These are phyloP conservation scores for Volvox africanus DNA, from an alignment of 139 green algal species.

Conservation along the genomic window DNA sequence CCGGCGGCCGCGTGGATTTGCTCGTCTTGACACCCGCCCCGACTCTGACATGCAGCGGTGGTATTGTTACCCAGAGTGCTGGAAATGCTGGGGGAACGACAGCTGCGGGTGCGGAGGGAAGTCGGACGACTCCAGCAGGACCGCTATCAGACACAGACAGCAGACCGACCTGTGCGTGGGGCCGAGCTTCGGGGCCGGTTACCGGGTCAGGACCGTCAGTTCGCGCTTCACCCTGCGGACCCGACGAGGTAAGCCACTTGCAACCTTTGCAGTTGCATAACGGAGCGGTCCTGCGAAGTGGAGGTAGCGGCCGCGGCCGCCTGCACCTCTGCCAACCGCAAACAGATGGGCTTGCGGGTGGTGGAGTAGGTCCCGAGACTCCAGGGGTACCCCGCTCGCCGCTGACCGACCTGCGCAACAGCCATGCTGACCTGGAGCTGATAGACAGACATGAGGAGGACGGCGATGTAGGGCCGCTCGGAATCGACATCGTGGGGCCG, in stretches of 20 bases:
- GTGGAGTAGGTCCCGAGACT: background rate
- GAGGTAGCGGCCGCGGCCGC: background rate
- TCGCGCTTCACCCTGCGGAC: too few relatives aligned
- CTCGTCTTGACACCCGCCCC: background rate
- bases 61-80: too few relatives aligned
- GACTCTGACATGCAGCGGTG: background rate
- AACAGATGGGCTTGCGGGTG: background rate
- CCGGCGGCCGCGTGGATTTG: background rate
- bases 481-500: conserved; percentile 1
- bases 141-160: too few relatives aligned
- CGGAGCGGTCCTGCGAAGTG: background rate
- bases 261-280: background rate
- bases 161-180: too few relatives aligned
- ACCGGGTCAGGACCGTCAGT: too few relatives aligned
- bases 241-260: background rate
- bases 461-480: background rate
- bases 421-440: conserved; percentile 37
- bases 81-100: background rate
- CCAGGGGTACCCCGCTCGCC: background rate
- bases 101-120: background rate
- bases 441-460: background rate
- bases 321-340: background rate
- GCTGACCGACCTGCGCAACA: conserved; percentile 35
- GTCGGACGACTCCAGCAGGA: background rate
- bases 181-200: too few relatives aligned